Conservation (phyloP, 1,284 basidiomycete genomes). For the Mycena citricolor region DNA sequence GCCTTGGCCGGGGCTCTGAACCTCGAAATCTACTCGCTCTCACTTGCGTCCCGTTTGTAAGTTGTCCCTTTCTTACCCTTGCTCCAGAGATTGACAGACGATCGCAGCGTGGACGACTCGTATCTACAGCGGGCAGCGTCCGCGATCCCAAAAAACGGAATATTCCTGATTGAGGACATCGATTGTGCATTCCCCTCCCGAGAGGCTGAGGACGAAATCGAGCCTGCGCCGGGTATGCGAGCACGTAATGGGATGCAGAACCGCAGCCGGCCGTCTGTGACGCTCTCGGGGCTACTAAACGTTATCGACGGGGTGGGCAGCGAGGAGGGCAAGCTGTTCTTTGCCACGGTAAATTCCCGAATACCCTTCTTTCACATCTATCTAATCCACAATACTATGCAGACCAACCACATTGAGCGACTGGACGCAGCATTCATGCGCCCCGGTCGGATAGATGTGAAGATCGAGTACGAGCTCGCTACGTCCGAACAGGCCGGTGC, state of each 20-base stretch:
- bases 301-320: constrained; percentile 55
- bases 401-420: constrained; percentile 26
- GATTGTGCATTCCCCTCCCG: constrained; percentile 54
- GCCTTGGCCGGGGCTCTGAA: constrained; percentile 60
- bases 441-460: constrained; percentile 23
- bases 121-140: constrained; percentile 44
- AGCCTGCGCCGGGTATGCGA: neutral
- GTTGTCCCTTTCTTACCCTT: constrained; percentile 19
- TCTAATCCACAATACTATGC: neutral
- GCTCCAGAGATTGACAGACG: too few relatives aligned
- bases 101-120: constrained; percentile 50
- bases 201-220: constrained; percentile 32
- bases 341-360: constrained; percentile 42
- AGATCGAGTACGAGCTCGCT: constrained; percentile 19
- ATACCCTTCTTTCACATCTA: neutral
- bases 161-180: constrained; percentile 55
- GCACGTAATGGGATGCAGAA: neutral
- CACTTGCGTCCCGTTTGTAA: constrained; percentile 50
- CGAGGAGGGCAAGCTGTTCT: constrained; percentile 55
- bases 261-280: constrained; percentile 40
- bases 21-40: constrained; percentile 58
- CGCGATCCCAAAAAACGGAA: constrained; percentile 46
- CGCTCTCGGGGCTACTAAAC: constrained; percentile 52
- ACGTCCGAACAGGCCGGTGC: constrained; percentile 17
- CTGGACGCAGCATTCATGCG: constrained; percentile 24